Conservation (phyloP, 495 filamentous ascomycete species). For the Geoglossum glabrum region DNA sequence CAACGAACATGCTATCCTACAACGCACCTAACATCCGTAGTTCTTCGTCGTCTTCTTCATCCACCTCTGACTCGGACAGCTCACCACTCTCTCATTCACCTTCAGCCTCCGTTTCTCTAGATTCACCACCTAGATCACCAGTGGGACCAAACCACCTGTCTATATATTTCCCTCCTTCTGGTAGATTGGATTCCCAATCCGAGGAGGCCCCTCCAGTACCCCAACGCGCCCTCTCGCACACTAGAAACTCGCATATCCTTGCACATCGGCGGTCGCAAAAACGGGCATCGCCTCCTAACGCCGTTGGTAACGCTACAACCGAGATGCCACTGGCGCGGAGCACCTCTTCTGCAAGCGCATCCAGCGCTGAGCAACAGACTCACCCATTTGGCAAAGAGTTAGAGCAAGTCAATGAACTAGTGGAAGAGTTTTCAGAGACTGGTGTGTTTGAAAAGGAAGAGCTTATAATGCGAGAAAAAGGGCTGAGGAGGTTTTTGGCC, state of each 20-base stretch:
- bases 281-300: slow-evolving; percentile 23
- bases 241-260: slow-evolving; percentile 51
- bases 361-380: slow-evolving; percentile 2
- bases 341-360: slow-evolving; percentile 19
- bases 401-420: slow-evolving; percentile 57
- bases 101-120: slow-evolving; percentile 45
- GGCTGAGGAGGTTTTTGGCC: slow-evolving; percentile 53
- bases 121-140: slow-evolving; percentile 34
- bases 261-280: slow-evolving; percentile 43
- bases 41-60: slow-evolving; percentile 34
- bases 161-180: slow-evolving; percentile 42
- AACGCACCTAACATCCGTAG: slow-evolving; percentile 65
- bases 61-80: slow-evolving; percentile 39
- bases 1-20: slow-evolving; percentile 90
- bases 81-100: slow-evolving; percentile 36
- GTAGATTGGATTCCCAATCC: slow-evolving; percentile 9
- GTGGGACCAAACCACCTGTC: slow-evolving; percentile 57
- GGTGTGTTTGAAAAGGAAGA: slow-evolving; percentile 41
- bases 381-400: slow-evolving; percentile 43
- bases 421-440: slow-evolving; percentile 60
- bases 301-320: slow-evolving; percentile 18
- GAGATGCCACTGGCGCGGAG: slow-evolving; percentile 16
- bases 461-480: slow-evolving; percentile 40
- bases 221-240: slow-evolving; percentile 59
- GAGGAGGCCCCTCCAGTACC: slow-evolving; percentile 46